Conservation (phyloP, 1,284 basidiomycete genomes). For the Macrocystidia cucumis region DNA sequence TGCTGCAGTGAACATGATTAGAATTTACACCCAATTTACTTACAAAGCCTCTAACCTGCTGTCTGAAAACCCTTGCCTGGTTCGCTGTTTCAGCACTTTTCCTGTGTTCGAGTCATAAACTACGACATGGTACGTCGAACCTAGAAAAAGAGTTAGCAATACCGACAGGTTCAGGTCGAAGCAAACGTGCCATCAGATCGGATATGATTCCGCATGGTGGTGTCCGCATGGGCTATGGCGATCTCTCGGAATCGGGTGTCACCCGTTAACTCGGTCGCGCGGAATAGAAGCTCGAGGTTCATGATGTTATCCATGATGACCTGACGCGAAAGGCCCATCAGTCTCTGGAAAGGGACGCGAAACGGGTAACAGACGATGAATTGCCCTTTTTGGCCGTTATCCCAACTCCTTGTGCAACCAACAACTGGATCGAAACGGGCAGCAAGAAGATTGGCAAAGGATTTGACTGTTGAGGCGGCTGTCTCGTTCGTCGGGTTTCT, state of each 20-base stretch:
- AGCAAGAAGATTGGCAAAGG: constrained; percentile 36
- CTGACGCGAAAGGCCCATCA: constrained; percentile 19
- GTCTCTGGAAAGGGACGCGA: too few species aligned
- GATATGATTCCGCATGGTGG: constrained; percentile 60
- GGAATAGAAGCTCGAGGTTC: constrained; percentile 62
- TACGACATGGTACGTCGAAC: constrained; percentile 60
- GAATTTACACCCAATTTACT: neutral
- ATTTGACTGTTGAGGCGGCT: constrained; percentile 32
- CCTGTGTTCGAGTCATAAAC: constrained; percentile 62
- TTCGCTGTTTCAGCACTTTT: constrained; percentile 42
- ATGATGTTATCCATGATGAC: constrained; percentile 77
- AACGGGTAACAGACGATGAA: too few species aligned
- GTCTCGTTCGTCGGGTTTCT: constrained; percentile 39
- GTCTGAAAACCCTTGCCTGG: constrained; percentile 56
- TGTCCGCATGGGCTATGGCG: constrained; percentile 56
- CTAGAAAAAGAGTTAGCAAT: constrained; percentile 18
- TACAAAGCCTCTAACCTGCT: constrained; percentile 24
- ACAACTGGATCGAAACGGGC: constrained; percentile 34
- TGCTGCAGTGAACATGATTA: constrained; percentile 28
- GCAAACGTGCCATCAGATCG: constrained; percentile 43
- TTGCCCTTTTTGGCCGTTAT: too few species aligned
- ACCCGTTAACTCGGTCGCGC: constrained; percentile 44
- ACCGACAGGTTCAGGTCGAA: neutral
- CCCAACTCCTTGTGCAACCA: constrained; percentile 50
- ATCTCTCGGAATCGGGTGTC: constrained; percentile 53